phyloP scores from a whole-genome alignment of 768 basidiomycete genomes.

The Termitomyces sp. region DNA sequence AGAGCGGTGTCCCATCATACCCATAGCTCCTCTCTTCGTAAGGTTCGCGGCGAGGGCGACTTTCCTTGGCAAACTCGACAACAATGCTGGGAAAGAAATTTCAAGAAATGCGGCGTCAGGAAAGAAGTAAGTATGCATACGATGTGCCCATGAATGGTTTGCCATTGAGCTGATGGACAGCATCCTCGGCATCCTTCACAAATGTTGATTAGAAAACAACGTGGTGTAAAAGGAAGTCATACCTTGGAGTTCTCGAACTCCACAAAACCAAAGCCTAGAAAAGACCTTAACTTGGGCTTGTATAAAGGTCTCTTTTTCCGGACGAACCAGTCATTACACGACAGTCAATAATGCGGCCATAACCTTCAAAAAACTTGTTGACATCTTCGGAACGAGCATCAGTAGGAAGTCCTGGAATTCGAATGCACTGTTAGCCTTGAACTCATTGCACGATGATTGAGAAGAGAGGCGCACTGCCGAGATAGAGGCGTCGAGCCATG shows the following conservation, averaged over 20 bases:
- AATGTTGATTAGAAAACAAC: conserved; percentile 8
- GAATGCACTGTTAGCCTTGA: background rate
- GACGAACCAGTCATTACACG: conserved; percentile 89
- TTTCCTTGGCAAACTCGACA: conserved; percentile 95
- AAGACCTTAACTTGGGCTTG: conserved; percentile 18
- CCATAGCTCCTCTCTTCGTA: conserved; percentile 63
- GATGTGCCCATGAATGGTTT: conserved; percentile 87
- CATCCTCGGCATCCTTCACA: conserved; percentile 92
- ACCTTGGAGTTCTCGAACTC: conserved; percentile 90
- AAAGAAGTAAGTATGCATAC: conserved; percentile 35
- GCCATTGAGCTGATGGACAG: conserved; percentile 81
- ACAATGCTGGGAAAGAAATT: conserved; percentile 61
- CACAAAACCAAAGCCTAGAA: conserved; percentile 88
- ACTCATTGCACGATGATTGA: conserved; percentile 4
- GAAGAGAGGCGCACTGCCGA: conserved; percentile 59
- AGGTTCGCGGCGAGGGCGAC: conserved; percentile 75
- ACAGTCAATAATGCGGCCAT: conserved; percentile 85
- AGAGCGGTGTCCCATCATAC: conserved; percentile 31
- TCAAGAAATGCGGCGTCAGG: background rate
- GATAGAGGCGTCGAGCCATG: conserved; percentile 85
- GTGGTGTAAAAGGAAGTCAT: conserved; percentile 8
- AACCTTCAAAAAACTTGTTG: conserved; percentile 85
- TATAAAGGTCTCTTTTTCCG: conserved; percentile 10
- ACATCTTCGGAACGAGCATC: conserved; percentile 85
- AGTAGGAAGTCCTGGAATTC: conserved; percentile 64